Conservation (phyloP, 2,329 filamentous ascomycete genomes). For the Alternaria tenuissima region DNA sequence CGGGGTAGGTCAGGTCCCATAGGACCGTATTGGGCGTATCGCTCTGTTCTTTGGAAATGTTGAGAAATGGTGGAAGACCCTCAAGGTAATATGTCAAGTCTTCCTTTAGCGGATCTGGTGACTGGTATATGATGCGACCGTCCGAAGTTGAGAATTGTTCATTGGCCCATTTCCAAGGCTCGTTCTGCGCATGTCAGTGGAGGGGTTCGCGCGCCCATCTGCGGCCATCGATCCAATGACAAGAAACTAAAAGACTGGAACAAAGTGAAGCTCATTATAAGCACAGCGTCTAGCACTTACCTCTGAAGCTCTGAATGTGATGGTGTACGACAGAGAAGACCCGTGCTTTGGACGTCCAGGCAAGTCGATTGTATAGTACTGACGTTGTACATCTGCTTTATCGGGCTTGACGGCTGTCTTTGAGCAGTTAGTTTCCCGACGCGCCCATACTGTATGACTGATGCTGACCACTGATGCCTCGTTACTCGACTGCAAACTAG, state of each 20-base stretch:
- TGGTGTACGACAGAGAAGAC: constrained; percentile 68
- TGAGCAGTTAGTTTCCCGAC: constrained; percentile 16
- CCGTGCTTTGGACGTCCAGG: constrained; percentile 54
- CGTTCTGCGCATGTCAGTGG: constrained; percentile 35
- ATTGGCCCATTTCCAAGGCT: constrained; percentile 75
- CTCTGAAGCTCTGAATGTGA: constrained; percentile 69
- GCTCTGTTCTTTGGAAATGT: constrained; percentile 63
- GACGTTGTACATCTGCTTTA: constrained; percentile 33
- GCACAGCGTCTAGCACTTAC: background rate
- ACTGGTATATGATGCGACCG: constrained; percentile 67
- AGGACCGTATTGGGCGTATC: constrained; percentile 74
- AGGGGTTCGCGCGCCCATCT: background rate
- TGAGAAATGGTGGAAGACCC: constrained; percentile 65
- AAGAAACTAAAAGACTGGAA: background rate
- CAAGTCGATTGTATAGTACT: constrained; percentile 66
- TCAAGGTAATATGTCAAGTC: constrained; percentile 65
- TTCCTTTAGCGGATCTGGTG: constrained; percentile 42
- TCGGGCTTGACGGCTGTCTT: constrained; percentile 36
- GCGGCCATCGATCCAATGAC: no score
- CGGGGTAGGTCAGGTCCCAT: constrained; percentile 70
- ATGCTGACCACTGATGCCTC: constrained; percentile 36
- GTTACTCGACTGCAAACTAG: constrained; percentile 59
- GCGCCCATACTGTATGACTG: background rate
- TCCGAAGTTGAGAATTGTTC: constrained; percentile 70
- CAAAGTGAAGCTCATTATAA: background rate